Conservation (phyloP, 2,329 filamentous ascomycete genomes). For the Huntiella abstrusa region DNA sequence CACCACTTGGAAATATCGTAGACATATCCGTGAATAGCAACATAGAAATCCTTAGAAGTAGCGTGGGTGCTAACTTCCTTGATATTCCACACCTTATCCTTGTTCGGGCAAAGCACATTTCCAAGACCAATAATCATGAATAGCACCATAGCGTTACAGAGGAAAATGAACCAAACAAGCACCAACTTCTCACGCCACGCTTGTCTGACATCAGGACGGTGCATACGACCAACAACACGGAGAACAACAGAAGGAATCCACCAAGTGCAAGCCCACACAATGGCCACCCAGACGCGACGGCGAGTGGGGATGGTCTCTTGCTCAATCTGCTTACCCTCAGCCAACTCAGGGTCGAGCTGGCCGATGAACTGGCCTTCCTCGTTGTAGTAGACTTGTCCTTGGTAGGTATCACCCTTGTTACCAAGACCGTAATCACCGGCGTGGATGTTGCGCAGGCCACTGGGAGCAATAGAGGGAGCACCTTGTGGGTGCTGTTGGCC, state of each 20-base stretch:
- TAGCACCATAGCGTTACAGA: slow-evolving; percentile 64
- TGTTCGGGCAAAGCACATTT: slow-evolving; percentile 71
- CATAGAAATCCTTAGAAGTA: slow-evolving; percentile 62
- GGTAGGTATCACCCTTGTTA: slow-evolving; percentile 60
- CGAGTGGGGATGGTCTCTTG: slow-evolving; percentile 42
- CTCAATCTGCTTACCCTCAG: slow-evolving; percentile 56
- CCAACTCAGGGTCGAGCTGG: slow-evolving; percentile 58
- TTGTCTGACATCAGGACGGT: slow-evolving; percentile 87
- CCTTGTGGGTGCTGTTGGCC: slow-evolving; percentile 17
- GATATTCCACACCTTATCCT: slow-evolving; percentile 68
- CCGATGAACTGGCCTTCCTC: slow-evolving; percentile 48
- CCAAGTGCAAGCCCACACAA: slow-evolving; percentile 78
- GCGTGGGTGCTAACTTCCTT: slow-evolving; percentile 52
- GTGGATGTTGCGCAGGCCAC: slow-evolving; percentile 34
- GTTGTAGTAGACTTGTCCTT: slow-evolving; percentile 57
- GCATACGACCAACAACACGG: slow-evolving; percentile 77
- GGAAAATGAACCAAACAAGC: slow-evolving; percentile 56
- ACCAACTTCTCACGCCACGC: slow-evolving; percentile 94
- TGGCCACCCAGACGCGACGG: slow-evolving; percentile 58
- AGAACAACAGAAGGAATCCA: slow-evolving; percentile 84
- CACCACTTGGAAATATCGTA: slow-evolving; percentile 89
- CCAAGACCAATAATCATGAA: slow-evolving; percentile 91
- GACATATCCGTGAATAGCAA: slow-evolving; percentile 70
- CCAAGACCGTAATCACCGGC: slow-evolving; percentile 81
- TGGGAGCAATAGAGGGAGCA: slow-evolving; percentile 42